Evolutionary conservation across 2,329 filamentous ascomycete species (phyloP).

Genomic region (Colletotrichum sp.): DNA sequence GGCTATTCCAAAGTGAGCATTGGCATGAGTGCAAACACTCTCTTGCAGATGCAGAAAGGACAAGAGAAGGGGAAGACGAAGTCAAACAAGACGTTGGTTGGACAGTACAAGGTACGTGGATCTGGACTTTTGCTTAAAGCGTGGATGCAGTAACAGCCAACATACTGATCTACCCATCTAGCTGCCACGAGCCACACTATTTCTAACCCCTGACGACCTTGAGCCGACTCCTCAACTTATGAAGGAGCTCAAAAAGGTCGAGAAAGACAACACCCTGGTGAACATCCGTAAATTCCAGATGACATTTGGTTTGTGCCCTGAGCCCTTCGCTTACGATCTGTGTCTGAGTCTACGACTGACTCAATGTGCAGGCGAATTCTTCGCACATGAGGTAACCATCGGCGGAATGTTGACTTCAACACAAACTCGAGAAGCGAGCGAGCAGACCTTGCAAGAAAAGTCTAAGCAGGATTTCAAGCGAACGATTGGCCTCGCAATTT

Average conservation of each 20-base stretch:
- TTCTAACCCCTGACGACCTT: neutral
- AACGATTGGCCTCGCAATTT: neutral
- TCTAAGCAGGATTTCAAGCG: neutral
- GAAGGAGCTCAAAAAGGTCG: neutral
- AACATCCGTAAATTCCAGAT: neutral
- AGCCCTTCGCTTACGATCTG: neutral
- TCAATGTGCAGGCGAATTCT: neutral
- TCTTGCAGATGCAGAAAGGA: neutral
- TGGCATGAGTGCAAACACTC: neutral
- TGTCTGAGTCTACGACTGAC: neutral
- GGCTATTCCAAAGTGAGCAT: neutral
- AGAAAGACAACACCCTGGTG: rapidly evolving
- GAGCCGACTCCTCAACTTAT: neutral
- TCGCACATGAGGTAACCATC: neutral
- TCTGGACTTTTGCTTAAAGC: neutral
- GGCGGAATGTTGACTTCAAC: conserved; percentile 6
- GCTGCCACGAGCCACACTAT: neutral
- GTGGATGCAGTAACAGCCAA: neutral
- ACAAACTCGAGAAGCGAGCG: neutral
- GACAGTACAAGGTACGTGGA: neutral
- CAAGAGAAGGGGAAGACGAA: neutral
- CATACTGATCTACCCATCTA: neutral
- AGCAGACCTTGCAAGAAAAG: neutral
- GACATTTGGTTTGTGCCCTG: neutral
- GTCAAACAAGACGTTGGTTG: neutral